Percentiles rank a stretch among this genome's conserved stretches.
Evolutionary conservation across 2,329 filamentous ascomycete species (phyloP).

Genomic region (Epicoccum sorghinum): DNA sequence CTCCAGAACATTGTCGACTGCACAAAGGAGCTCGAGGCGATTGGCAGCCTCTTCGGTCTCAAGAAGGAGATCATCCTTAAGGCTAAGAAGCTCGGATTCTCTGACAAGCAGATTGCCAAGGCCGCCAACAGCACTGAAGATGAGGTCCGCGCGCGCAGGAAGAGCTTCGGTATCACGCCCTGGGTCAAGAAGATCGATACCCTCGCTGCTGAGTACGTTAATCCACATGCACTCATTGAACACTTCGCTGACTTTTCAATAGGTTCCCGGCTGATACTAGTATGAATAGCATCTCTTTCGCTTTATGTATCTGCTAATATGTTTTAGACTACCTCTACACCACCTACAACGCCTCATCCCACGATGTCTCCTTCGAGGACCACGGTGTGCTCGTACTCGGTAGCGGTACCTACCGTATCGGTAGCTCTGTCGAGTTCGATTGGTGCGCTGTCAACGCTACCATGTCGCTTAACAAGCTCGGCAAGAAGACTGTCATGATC

Average conservation of each 20-base stretch:
- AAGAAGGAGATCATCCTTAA: constrained; percentile 88
- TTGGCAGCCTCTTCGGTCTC: constrained; percentile 80
- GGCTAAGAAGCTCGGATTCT: constrained; percentile 98
- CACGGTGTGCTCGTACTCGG: constrained; percentile 89
- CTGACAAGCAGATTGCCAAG: constrained; percentile 89
- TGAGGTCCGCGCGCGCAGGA: constrained; percentile 82
- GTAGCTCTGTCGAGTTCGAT: constrained; percentile 97
- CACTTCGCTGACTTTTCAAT: no score
- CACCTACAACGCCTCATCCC: constrained; percentile 93
- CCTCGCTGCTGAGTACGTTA: constrained; percentile 75
- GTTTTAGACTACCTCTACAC: constrained; percentile 69
- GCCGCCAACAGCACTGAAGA: constrained; percentile 87
- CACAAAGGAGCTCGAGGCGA: constrained; percentile 81
- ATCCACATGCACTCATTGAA: no score
- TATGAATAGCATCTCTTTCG: constrained; percentile 21
- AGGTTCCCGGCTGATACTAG: constrained; percentile 72
- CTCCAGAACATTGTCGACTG: constrained; percentile 95
- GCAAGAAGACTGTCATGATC: constrained; percentile 98
- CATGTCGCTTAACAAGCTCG: constrained; percentile 79
- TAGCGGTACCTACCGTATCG: constrained; percentile 96
- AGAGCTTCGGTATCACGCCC: constrained; percentile 85
- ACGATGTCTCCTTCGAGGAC: constrained; percentile 93
- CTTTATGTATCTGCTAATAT: constrained; percentile 10
- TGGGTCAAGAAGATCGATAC: constrained; percentile 99
- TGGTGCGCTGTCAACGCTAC: constrained; percentile 96